phyloP scores from a whole-genome alignment of 768 basidiomycete genomes.

The Coprinopsis sp. region DNA sequence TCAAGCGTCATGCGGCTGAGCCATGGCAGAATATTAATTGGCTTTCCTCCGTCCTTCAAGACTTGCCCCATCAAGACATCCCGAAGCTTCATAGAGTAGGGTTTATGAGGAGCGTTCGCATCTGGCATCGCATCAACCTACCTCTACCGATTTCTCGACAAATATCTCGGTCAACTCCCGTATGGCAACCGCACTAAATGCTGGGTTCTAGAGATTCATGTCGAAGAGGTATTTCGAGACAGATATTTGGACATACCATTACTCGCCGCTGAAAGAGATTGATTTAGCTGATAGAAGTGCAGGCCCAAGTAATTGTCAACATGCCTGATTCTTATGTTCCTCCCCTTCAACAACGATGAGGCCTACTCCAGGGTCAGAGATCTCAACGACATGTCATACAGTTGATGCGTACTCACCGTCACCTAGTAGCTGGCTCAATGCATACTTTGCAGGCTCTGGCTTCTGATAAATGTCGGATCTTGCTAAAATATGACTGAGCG shows the following conservation, averaged over 20 bases:
- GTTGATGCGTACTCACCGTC: conserved; percentile 21
- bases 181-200: conserved; percentile 56
- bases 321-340: conserved; percentile 39
- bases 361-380: conserved; percentile 27
- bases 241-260: conserved; percentile 24
- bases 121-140: conserved; percentile 18
- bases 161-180: conserved; percentile 51
- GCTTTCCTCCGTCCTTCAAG: conserved; percentile 19
- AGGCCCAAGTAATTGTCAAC: not conserved
- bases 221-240: not conserved
- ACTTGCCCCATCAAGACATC: conserved; percentile 42
- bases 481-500: conserved; percentile 56
- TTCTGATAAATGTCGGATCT: conserved; percentile 53
- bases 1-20: conserved; percentile 66
- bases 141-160: conserved; percentile 46
- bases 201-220: conserved; percentile 47
- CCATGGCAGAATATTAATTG: conserved; percentile 59
- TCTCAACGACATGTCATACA: not conserved
- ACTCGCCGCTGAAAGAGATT: conserved; percentile 30
- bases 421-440: conserved; percentile 39
- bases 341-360: conserved; percentile 44
- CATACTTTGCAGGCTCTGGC: conserved; percentile 33
- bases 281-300: too few relatives aligned
- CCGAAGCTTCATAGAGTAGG: conserved; percentile 32
- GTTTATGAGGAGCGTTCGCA: not conserved